Base-by-base conservation (phyloP, 768 basidiomycete genomes). In the Suillus discolor region DNA sequence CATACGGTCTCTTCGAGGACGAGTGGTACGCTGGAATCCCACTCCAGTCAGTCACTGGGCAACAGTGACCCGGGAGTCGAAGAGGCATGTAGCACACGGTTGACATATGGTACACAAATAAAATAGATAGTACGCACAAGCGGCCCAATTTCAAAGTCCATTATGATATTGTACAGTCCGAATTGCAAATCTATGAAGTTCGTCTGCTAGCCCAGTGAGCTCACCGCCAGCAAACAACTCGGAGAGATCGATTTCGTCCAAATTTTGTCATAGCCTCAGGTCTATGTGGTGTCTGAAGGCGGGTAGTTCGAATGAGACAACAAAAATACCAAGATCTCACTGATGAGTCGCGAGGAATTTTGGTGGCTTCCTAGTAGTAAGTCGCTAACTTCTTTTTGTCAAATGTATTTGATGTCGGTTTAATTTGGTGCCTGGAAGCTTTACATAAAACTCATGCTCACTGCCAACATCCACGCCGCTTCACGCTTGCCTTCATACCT, bases 401-500 rank as follows among this genome's bases (percentile, higher is more conserved):
- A 6, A 31, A 6, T 31, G 5, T 4, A 6, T 31, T 31, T 0
- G 0, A 6, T 31, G 31, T 31, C 31, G 4, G 6, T 31, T 6
- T 31, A 64, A 83, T 77, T 95, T 96, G 55, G 95, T 96, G 23
- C 96, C 96, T 11, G 93, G 94, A 18, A 97, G 91, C 68, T 89
- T 84, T 66, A 97, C 96, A 20, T 31, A 1, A 31, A 31, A 31
- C 28, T 31, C 31, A 6, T 31, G 31, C 6, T 6, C 6, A 31
- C 31, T 31, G 93, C 95, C 16, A 54, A 95, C 75, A 78, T 97
- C 96, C 9, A 94, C 92, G 4, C 90, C 87, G 57, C 85, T 85
- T 66, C 88, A 81, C 3, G 87, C 88, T 88, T 90, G 16, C 88
- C 86, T 68, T 86, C 31, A 31, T 31, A 31, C 31, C 31, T 31